Percentiles rank a stretch among this genome's conserved stretches.
Evolutionary conservation across 371 early-diverging fungal species (phyloP).

Genomic region (Apophysomyces trapeziformis): DNA sequence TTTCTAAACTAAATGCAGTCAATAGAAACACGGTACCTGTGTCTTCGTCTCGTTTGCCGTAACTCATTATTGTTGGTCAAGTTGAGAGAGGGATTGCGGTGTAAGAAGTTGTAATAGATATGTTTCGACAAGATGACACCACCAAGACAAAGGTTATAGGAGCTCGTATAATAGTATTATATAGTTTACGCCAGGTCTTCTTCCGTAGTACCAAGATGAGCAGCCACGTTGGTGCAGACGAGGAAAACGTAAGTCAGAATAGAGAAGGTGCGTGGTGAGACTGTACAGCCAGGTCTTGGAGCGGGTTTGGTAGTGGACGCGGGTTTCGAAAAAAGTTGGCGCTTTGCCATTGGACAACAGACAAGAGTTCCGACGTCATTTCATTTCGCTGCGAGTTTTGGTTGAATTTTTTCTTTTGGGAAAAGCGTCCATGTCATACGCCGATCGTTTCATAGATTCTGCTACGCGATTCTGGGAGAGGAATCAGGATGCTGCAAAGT

Average conservation of each 20-base stretch:
- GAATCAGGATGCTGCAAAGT: constrained; percentile 26
- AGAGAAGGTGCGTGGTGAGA: neutral
- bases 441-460: constrained; percentile 17
- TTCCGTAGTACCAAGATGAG: constrained; percentile 4
- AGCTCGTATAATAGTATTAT: constrained; percentile 1
- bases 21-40: constrained; percentile 35
- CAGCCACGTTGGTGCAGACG: constrained; percentile 5
- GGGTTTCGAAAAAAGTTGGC: neutral
- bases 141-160: neutral
- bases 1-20: neutral
- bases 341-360: neutral
- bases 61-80: constrained; percentile 57
- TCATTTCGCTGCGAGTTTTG: neutral
- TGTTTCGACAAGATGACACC: neutral
- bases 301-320: neutral
- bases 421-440: constrained; percentile 14
- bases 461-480: constrained; percentile 14
- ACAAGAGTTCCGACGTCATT: neutral
- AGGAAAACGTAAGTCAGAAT: neutral
- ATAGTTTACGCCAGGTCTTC: neutral
- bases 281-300: neutral
- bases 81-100: constrained; percentile 7
- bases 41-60: constrained; percentile 67
- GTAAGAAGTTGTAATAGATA: constrained; percentile 13
- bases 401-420: neutral